Evolutionary conservation across 2,329 filamentous ascomycete genomes (phyloP), one percentile per base, ranked within the genome.

Genomic region (Ceratocystis ficicola): DNA sequence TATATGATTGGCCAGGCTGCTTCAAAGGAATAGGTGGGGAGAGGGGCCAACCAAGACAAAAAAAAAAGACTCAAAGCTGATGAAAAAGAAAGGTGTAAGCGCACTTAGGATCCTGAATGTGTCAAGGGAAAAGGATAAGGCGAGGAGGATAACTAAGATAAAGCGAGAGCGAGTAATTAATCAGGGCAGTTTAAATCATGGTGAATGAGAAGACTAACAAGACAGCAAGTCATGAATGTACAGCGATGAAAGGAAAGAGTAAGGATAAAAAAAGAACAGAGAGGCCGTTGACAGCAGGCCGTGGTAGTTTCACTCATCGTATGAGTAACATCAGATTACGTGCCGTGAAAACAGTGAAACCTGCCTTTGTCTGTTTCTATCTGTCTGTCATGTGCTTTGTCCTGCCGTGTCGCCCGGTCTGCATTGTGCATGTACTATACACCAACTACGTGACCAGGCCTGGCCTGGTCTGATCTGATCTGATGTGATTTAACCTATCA

Each of bases 71-170:
- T 41, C 17, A 57, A 50, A 41, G 36, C 12, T 25, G 46, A 52
- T 20, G 30, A 36, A 61, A 63, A 60, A 64, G 63, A 67, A 67
- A 64, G 65, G 62, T 67, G 65, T 67, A 67, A 67, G 65, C 65
- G 65, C 62, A 64, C 44, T 64, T 67, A 64, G 44, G 44, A 55
- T 60, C 62, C 30, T 48, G 12, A 44, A 32, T 44, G 55, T 59
- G 55, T 59, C 25, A 50, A 32, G 30, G n/a, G 12, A 52, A 41
- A 41, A 41, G 36, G 36, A 41, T 10, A 41, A 41, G 36, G 36
- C 36, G 36, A 41, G 36, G 36, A 41, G 36, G 36, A 41, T 41
- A 41, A 15, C 36, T 15, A 41, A 41, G 36, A 52, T 28, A 52
- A 52, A 52, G 22, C 10, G 4, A 25, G 48, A 52, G 22, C 10